A percentile compares a stretch with the other conserved stretches of the same genome.
phyloP scores from a whole-genome alignment of 2,329 filamentous ascomycete genomes.

The Nigrospora osmanthi region DNA sequence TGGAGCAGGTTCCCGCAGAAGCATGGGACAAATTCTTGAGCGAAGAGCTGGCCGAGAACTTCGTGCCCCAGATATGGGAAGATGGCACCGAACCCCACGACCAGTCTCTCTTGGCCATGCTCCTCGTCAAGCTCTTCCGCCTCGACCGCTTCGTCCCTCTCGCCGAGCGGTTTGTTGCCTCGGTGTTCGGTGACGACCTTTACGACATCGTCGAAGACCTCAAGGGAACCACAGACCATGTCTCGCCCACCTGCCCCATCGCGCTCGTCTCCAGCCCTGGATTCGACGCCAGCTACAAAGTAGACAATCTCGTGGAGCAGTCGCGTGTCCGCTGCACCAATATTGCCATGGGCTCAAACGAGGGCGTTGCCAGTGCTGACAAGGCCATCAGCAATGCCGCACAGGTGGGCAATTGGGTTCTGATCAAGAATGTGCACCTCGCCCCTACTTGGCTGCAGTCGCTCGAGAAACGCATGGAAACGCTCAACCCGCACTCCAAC shows the following conservation, averaged over 20 bases:
- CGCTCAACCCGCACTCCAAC: conserved; percentile 84
- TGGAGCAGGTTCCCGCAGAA: conserved; percentile 52
- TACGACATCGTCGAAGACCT: conserved; percentile 83
- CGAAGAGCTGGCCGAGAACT: conserved; percentile 81
- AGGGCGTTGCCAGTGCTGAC: conserved; percentile 85
- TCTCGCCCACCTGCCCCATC: conserved; percentile 77
- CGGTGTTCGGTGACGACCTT: conserved; percentile 76
- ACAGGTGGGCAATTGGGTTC: conserved; percentile 87
- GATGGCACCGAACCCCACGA: conserved; percentile 58
- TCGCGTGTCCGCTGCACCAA: conserved; percentile 80
- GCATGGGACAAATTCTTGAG: conserved; percentile 77
- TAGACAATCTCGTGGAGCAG: conserved; percentile 86
- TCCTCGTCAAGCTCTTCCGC: conserved; percentile 90
- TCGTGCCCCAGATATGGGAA: conserved; percentile 71
- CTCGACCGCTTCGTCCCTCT: conserved; percentile 91
- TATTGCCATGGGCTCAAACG: conserved; percentile 98
- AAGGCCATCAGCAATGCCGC: conserved; percentile 92
- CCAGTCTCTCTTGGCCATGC: conserved; percentile 70
- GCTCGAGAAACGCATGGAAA: conserved; percentile 92
- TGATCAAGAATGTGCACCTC: conserved; percentile 98
- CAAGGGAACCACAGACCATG: conserved; percentile 74
- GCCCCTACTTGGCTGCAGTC: conserved; percentile 95
- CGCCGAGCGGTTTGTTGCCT: conserved; percentile 80
- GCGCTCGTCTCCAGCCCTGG: conserved; percentile 90
- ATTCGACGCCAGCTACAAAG: conserved; percentile 98